Percentiles rank a stretch among this genome's conserved stretches.
Evolutionary conservation across 2,329 filamentous ascomycete genomes (phyloP).

Genomic region (Cladophialophora chaetospira): DNA sequence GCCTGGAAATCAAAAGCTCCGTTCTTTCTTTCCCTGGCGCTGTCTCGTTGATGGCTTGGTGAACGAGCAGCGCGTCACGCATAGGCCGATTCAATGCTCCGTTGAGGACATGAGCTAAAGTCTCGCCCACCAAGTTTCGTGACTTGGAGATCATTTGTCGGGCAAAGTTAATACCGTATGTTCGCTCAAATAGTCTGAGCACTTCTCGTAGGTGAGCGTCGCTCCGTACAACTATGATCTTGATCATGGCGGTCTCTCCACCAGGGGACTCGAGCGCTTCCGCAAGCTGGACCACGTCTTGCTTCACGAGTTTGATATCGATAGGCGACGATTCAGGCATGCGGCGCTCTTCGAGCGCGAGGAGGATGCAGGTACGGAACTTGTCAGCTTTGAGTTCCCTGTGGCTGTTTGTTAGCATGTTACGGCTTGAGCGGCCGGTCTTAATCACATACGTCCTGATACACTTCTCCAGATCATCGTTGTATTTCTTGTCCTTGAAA

Average conservation of each 20-base stretch:
- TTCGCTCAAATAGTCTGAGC: conserved; percentile 72
- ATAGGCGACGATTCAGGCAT: conserved; percentile 77
- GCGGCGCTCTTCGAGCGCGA: conserved; percentile 77
- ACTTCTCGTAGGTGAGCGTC: conserved; percentile 82
- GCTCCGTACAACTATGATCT: conserved; percentile 77
- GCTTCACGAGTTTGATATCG: conserved; percentile 63
- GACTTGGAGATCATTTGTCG: conserved; percentile 85
- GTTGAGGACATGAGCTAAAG: conserved; percentile 92
- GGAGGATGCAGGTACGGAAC: conserved; percentile 83
- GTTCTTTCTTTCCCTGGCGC: conserved; percentile 72
- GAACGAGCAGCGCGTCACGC: conserved; percentile 84
- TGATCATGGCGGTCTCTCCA: conserved; percentile 84
- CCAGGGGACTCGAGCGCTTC: conserved; percentile 73
- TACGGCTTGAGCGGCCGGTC: background rate
- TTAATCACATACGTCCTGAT: conserved; percentile 60
- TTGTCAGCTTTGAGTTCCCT: conserved; percentile 94
- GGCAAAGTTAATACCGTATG: conserved; percentile 79
- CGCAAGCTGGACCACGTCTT: conserved; percentile 73
- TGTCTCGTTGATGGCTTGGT: conserved; percentile 81
- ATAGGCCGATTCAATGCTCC: conserved; percentile 95
- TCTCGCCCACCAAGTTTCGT: conserved; percentile 88
- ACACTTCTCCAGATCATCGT: conserved; percentile 75
- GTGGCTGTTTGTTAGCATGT: background rate
- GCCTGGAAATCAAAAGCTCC: conserved; percentile 81
- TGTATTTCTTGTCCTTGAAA: conserved; percentile 90